phyloP scores from a whole-genome alignment of 345 rosid genomes.

The Orychophragmus violaceus region DNA sequence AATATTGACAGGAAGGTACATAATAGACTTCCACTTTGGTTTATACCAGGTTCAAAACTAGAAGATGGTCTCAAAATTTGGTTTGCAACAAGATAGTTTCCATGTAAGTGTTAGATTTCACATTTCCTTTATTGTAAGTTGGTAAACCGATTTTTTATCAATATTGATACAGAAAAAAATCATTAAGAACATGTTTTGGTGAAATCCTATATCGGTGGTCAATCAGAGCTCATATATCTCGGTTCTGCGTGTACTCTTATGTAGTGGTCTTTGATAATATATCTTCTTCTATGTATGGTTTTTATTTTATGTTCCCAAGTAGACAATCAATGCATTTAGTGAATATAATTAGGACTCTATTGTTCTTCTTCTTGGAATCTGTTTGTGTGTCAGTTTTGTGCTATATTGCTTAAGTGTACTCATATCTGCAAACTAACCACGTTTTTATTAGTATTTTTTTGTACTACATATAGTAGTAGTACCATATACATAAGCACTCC shows the following conservation, averaged over 20 bases:
- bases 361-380: not conserved
- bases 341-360: not conserved
- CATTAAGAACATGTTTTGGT: not conserved
- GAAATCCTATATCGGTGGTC: not conserved
- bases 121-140: no score
- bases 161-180: no score
- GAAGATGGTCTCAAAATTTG: no score
- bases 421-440: not conserved
- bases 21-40: no score
- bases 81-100: no score
- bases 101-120: no score
- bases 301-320: not conserved
- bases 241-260: not conserved
- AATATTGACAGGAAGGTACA: no score
- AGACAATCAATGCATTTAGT: not conserved
- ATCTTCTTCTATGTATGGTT: not conserved
- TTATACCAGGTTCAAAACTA: no score
- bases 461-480: not conserved
- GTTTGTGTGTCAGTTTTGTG: not conserved
- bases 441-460: not conserved
- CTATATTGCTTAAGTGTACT: not conserved
- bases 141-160: no score
- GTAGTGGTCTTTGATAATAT: not conserved
- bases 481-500: not conserved
- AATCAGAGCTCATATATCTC: not conserved